A percentile compares a stretch with the other conserved stretches of the same genome.
phyloP scores from a whole-genome alignment of 306 rosid species.

The Quercus variabilis region DNA sequence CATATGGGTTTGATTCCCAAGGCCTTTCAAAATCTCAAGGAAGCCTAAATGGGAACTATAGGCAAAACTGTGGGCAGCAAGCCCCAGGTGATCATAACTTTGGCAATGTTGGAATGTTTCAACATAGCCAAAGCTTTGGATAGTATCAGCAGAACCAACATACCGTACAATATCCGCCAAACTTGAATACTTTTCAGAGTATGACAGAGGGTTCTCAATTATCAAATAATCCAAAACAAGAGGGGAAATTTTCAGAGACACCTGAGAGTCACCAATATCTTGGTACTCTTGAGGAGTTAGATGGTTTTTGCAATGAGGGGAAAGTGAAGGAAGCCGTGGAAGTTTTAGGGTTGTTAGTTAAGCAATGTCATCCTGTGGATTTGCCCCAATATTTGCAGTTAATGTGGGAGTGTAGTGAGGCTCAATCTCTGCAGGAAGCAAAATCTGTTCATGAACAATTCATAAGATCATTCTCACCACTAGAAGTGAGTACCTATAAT shows the following conservation, averaged over 20 bases:
- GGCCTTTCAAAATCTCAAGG: constrained; percentile 3
- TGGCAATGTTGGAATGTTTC: constrained; percentile 14
- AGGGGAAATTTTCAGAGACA: constrained; percentile 18
- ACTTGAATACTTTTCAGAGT: constrained; percentile 26
- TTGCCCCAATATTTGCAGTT: too few relatives aligned
- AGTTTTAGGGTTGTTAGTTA: too few relatives aligned
- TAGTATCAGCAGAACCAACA: constrained; percentile 32
- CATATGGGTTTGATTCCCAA: constrained; percentile 19
- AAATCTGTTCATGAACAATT: too few relatives aligned
- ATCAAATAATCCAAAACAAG: constrained; percentile 28
- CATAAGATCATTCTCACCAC: too few relatives aligned
- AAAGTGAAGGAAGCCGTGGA: constrained; percentile 63
- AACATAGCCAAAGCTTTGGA: constrained; percentile 27
- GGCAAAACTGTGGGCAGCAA: constrained; percentile 24
- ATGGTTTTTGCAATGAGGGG: constrained; percentile 54
- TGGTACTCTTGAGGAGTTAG: constrained; percentile 60
- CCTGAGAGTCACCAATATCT: not conserved
- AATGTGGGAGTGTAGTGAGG: too few relatives aligned
- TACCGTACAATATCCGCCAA: constrained; percentile 26
- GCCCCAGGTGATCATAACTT: constrained; percentile 15
- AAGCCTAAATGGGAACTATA: too few relatives aligned
- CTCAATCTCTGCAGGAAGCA: too few relatives aligned
- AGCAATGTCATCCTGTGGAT: too few relatives aligned
- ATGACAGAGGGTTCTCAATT: constrained; percentile 24
- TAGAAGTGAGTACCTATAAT: too few relatives aligned